These are phyloP conservation scores for Cubamyces lactineus DNA, from an alignment of 768 basidiomycete species.

Conservation along the genomic window DNA sequence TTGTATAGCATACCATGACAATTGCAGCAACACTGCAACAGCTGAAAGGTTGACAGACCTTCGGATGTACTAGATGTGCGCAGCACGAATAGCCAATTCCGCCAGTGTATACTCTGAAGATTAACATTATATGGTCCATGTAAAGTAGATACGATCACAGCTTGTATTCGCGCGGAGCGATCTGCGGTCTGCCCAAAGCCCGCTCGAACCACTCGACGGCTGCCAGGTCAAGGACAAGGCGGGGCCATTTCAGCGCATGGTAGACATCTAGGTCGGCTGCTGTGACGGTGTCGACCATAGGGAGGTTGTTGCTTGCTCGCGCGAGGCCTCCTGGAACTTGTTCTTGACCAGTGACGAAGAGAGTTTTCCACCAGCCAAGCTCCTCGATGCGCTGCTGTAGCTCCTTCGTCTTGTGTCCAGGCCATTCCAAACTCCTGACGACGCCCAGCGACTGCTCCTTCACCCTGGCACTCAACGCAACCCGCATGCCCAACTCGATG, in stretches of 20 bases:
- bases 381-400: slow-evolving; percentile 63
- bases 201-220: slow-evolving; percentile 82
- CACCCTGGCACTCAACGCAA: slow-evolving; percentile 84
- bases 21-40: background rate
- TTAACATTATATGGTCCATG: background rate
- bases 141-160: slow-evolving; percentile 9
- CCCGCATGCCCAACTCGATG: slow-evolving; percentile 88
- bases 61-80: too few relatives aligned
- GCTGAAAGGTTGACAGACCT: too few relatives aligned
- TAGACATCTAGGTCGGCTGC: slow-evolving; percentile 76
- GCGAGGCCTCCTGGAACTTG: slow-evolving; percentile 56
- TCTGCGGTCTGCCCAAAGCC: slow-evolving; percentile 50
- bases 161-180: slow-evolving; percentile 13
- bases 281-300: slow-evolving; percentile 63
- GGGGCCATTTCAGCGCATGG: slow-evolving; percentile 82
- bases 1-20: too few relatives aligned
- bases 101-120: too few relatives aligned
- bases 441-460: slow-evolving; percentile 75
- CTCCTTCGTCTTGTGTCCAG: slow-evolving; percentile 68
- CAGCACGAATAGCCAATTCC: too few relatives aligned
- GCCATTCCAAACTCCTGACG: slow-evolving; percentile 74
- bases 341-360: slow-evolving; percentile 73
- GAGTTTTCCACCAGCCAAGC: slow-evolving; percentile 70
- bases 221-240: slow-evolving; percentile 77
- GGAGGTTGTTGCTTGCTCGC: slow-evolving; percentile 71